Evolutionary conservation across 345 rosid species (phyloP), one percentile per base, ranked within the genome.

Genomic region (Camelina laxa): DNA sequence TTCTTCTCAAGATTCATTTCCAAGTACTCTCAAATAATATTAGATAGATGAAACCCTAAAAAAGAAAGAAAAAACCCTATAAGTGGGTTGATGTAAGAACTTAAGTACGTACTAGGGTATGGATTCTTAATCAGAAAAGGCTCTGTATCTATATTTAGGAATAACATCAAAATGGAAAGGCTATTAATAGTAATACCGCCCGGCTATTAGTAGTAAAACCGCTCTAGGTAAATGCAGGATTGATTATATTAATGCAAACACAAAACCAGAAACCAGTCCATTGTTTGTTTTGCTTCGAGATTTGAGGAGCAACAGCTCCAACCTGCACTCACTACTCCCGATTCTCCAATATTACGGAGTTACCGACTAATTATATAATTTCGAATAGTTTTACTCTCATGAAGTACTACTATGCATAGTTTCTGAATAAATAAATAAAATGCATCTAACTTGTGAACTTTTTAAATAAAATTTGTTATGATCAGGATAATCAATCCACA

Each of bases 191-290:
- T 10, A 66, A 47, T 66, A 75, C 53, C 36, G 30, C 30, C 30
- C 30, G 71, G 58, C 77, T 75, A 75, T 67, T 48, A 36, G 67
- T 75, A 67, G 73, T 10, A 66, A 47, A 58, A 75, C 53, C 36
- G 0, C 36, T 51, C 19, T 36, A 27, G 67, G 45, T 58, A 49
- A 67, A 16, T 58, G 20, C 15, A 58, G 41, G 13, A 31, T 14
- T 48, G 41, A 58, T 41, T 20, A 17, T 20, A 55, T 21, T 44
- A 48, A 16, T 33, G 38, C 7, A 63, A 65, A 27, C 2, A 19
- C 38, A 51, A 75, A 60, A 75, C 67, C 53, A 16, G 59, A 67
- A 75, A 66, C 68, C 74, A 66, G 72, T 75, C 66, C 74, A 53
- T 39, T 55, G 72, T 67, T 75, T 74, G 66, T 53, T 60, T 65